Conservation (phyloP, 225 moss, liverwort and hornwort genomes). For the Antitrichia curtipendula region DNA sequence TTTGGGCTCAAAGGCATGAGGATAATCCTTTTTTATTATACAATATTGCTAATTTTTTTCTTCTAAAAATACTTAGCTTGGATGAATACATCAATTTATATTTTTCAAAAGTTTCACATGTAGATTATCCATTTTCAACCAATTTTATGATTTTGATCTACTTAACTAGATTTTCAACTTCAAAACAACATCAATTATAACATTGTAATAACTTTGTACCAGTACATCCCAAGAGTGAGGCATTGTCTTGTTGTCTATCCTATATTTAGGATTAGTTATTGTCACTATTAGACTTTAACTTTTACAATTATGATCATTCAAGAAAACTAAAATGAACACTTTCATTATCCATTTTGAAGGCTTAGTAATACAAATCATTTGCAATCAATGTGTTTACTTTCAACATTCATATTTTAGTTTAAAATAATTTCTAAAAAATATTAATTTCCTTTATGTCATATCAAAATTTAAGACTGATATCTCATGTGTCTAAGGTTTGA, state of each 20-base stretch:
- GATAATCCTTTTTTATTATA: neutral
- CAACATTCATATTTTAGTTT: neutral
- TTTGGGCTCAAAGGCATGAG: neutral
- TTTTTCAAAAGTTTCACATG: neutral
- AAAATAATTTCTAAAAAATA: too few species aligned
- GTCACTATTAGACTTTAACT: neutral
- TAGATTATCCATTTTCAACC: neutral
- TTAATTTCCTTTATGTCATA: neutral
- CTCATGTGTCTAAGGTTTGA: neutral
- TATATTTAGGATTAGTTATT: neutral
- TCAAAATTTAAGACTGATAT: neutral
- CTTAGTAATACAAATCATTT: neutral
- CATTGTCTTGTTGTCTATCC: accelerated
- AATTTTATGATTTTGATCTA: neutral
- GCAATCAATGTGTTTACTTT: neutral
- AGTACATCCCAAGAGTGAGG: neutral
- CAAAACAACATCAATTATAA: neutral
- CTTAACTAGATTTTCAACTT: neutral
- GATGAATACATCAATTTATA: neutral
- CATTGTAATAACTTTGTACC: neutral
- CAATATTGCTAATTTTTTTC: neutral
- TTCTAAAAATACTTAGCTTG: neutral
- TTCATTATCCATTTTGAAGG: too few species aligned
- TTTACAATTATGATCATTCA: too few species aligned
- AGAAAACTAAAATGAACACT: neutral